A percentile compares a stretch with the other conserved stretches of the same genome.
These are phyloP conservation scores for Asclepias syriaca DNA, from an alignment of 257 asterid genomes.

Conservation along the genomic window DNA sequence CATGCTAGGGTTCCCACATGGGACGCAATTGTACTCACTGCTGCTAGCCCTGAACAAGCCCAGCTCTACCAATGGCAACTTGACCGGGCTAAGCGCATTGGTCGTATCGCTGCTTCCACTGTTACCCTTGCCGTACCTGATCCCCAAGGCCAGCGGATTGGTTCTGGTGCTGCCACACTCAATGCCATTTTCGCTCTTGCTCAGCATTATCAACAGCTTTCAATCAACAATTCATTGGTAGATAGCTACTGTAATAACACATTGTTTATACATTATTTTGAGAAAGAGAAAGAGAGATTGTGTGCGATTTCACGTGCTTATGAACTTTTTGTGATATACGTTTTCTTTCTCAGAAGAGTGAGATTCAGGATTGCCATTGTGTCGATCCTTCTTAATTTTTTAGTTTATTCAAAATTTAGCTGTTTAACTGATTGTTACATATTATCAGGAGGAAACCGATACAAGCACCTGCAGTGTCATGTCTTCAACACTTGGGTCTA, in stretches of 20 bases:
- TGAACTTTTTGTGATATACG: neutral
- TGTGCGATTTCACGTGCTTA: neutral
- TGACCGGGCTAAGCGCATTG: slow-evolving; percentile 72
- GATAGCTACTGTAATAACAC: neutral
- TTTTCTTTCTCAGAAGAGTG: neutral
- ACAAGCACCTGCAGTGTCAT: slow-evolving; percentile 27
- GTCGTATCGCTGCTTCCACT: slow-evolving; percentile 75
- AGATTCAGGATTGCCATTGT: neutral
- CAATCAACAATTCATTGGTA: slow-evolving; percentile 6
- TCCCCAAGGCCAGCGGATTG: slow-evolving; percentile 82
- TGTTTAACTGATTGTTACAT: slow-evolving; percentile 17
- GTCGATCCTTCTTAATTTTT: neutral
- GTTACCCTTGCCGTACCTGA: slow-evolving; percentile 85
- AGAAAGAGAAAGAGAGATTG: neutral
- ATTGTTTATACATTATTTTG: neutral
- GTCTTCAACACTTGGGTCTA: slow-evolving; percentile 28
- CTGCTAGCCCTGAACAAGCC: slow-evolving; percentile 96
- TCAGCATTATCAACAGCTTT: slow-evolving; percentile 33
- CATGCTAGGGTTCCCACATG: slow-evolving; percentile 77
- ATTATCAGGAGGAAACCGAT: slow-evolving; percentile 43
- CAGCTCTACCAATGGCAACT: slow-evolving; percentile 87
- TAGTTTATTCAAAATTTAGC: neutral
- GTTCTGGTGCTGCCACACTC: slow-evolving; percentile 96
- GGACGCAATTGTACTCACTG: slow-evolving; percentile 92
- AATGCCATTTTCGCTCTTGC: slow-evolving; percentile 71